These are phyloP conservation scores for Leccinum uliginosum DNA, from an alignment of 768 basidiomycete species.

Conservation along the genomic window DNA sequence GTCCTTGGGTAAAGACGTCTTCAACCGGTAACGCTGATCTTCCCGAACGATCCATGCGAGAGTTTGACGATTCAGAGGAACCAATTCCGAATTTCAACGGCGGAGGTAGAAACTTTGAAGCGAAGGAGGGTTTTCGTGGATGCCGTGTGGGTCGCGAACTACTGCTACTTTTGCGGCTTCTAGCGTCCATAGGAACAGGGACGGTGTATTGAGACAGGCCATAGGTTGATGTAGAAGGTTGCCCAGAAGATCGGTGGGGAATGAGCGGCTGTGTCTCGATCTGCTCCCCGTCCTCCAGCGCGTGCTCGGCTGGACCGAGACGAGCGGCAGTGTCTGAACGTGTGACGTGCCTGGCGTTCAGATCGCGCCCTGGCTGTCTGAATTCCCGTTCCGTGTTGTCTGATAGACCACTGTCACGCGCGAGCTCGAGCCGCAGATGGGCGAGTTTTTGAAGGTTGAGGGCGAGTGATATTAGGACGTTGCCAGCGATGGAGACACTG, in stretches of 20 bases:
- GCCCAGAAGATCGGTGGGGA: slow-evolving; percentile 21
- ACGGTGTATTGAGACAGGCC: slow-evolving; percentile 7
- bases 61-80: slow-evolving; percentile 2
- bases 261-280: slow-evolving; percentile 29
- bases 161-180: slow-evolving; percentile 27
- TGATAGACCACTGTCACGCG: slow-evolving; percentile 18
- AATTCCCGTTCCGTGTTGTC: slow-evolving; percentile 12
- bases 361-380: slow-evolving; percentile 3
- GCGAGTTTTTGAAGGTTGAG: slow-evolving; percentile 93
- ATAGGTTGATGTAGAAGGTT: slow-evolving; percentile 17
- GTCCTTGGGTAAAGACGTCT: slow-evolving; percentile 30
- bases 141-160: slow-evolving; percentile 15
- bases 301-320: slow-evolving; percentile 7
- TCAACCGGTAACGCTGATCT: slow-evolving; percentile 34
- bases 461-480: slow-evolving; percentile 84
- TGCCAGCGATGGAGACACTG: slow-evolving; percentile 75
- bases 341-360: not conserved
- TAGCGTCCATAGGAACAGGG: slow-evolving; percentile 14
- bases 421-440: slow-evolving; percentile 61
- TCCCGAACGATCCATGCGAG: slow-evolving; percentile 1
- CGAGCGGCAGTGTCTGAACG: slow-evolving; percentile 2
- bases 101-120: slow-evolving; percentile 35
- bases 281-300: slow-evolving; percentile 4
- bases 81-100: slow-evolving; percentile 7
- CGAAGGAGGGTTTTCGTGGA: slow-evolving; percentile 29